Percentiles rank a stretch among this genome's conserved stretches.
Evolutionary conservation across 768 basidiomycete species (phyloP).

Genomic region (Phallus indusiatus): DNA sequence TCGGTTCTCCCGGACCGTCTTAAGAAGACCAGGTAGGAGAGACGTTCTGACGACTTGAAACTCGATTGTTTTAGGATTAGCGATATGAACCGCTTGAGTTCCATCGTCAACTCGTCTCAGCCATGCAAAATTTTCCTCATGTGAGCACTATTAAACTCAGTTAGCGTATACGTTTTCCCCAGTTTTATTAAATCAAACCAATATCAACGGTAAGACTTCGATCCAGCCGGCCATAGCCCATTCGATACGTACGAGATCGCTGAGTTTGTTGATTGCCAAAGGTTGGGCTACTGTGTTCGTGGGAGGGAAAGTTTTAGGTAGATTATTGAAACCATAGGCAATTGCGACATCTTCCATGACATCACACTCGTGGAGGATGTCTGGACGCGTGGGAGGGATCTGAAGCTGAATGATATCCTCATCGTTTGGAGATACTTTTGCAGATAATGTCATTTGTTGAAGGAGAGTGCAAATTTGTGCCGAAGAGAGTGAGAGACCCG

Average conservation of each 20-base stretch:
- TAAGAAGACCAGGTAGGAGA: conserved; percentile 89
- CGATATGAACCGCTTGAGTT: conserved; percentile 77
- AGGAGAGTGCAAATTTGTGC: conserved; percentile 64
- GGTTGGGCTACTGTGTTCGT: conserved; percentile 95
- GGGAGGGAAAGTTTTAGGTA: conserved; percentile 83
- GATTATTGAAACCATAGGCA: conserved; percentile 96
- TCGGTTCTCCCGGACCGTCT: conserved; percentile 94
- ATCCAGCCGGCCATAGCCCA: conserved; percentile 96
- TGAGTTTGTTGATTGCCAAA: conserved; percentile 78
- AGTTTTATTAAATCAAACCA: conserved; percentile 42
- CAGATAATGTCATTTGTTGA: conserved; percentile 70
- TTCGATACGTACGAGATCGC: conserved; percentile 79
- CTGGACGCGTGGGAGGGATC: conserved; percentile 92
- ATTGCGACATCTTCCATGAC: conserved; percentile 98
- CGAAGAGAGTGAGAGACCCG: conserved; percentile 66
- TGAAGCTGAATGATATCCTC: conserved; percentile 67
- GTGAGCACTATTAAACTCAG: conserved; percentile 64
- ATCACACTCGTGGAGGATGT: conserved; percentile 97
- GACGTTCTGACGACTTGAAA: conserved; percentile 98
- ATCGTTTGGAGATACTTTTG: conserved; percentile 41
- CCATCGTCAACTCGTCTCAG: conserved; percentile 82
- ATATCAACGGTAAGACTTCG: conserved; percentile 87
- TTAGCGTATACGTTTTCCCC: background rate
- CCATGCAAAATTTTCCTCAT: conserved; percentile 96
- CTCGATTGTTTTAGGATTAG: conserved; percentile 95